Conservation (phyloP, 768 basidiomycete species). For the Lentinula lateritia region DNA sequence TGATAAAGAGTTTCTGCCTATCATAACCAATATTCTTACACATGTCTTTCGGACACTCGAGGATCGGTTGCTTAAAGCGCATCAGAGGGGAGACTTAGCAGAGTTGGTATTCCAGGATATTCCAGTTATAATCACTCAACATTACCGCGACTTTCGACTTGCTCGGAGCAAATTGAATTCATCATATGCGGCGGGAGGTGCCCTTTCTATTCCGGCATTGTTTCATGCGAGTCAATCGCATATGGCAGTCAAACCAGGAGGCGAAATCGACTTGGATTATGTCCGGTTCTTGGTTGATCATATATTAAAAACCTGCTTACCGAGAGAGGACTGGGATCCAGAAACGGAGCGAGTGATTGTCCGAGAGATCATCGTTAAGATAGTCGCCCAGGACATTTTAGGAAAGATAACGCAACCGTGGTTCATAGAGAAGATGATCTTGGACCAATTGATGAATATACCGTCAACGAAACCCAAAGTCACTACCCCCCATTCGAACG, state of each 20-base stretch:
- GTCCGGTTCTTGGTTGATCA: conserved; percentile 76
- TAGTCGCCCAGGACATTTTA: conserved; percentile 62
- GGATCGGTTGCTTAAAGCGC: conserved; percentile 38
- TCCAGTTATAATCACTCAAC: conserved; percentile 65
- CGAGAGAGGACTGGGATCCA: conserved; percentile 72
- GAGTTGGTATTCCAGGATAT: conserved; percentile 57
- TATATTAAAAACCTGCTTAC: conserved; percentile 67
- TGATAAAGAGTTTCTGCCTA: conserved; percentile 77
- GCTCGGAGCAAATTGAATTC: conserved; percentile 57
- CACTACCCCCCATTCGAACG: conserved; percentile 18
- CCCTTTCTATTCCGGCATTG: conserved; percentile 54
- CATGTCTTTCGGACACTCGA: conserved; percentile 59
- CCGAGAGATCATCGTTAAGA: conserved; percentile 78
- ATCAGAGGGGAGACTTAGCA: conserved; percentile 38
- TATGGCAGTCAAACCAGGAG: conserved; percentile 67
- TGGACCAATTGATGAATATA: conserved; percentile 57
- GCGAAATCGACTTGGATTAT: conserved; percentile 68
- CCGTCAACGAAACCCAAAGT: conserved; percentile 16
- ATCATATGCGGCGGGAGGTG: conserved; percentile 66
- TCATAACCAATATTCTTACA: conserved; percentile 55
- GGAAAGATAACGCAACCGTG: conserved; percentile 80
- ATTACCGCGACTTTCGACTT: conserved; percentile 73
- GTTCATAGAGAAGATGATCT: conserved; percentile 74
- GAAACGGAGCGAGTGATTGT: conserved; percentile 78
- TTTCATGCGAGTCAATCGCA: conserved; percentile 85